Base-by-base conservation (phyloP, 495 filamentous ascomycete genomes). In the Aspergillus homomorphus region DNA sequence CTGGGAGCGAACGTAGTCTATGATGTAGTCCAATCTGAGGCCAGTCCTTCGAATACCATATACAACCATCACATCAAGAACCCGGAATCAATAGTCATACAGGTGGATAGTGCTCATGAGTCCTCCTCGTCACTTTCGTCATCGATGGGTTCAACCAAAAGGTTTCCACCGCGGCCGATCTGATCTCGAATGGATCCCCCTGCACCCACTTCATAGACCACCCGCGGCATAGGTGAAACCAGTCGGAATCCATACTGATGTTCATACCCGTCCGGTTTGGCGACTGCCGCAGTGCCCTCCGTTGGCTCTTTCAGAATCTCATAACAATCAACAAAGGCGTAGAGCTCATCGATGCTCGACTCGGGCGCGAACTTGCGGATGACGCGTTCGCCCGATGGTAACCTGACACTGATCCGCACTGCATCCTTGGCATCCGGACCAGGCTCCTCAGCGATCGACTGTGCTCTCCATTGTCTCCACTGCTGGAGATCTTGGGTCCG, bases 281-380 rank as follows among this genome's bases (percentile, higher is more conserved):
- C 60, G 0, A 69, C 68, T n/a, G 52, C 62, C 20, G 69, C 60
- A 9, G 61, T 65, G 21, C 63, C 70, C 45, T 71, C 60, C 21
- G 68, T 49, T 22, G 56, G 21, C 51, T 72, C 75, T 30, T 77
- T 69, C 9, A 92, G 59, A 0, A 86, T 57, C 53, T 91, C 87
- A 69, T 93, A 87, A 72, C 94, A 98, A 66, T 98, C 95, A 2
- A 98, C 92, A 72, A 95, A 96, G 1, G 93, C 95, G 72, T 98
- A 98, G 0, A 98, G 73, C 64, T 96, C 92, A 67, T 98, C 94
- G 24, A 98, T 73, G 1, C 77, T 76, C 1, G 87, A 82, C 2
- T 83, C 75, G 3, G 78, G 74, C 1, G 75, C 63, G 63, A 98
- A 98, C 50, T 77, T 81, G 28, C 93, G 83, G 57, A 93, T 83